Evolutionary conservation across 352 stramenopile genomes (phyloP), one percentile per base, ranked within the genome.

Genomic region (Phytophthora constricta): DNA sequence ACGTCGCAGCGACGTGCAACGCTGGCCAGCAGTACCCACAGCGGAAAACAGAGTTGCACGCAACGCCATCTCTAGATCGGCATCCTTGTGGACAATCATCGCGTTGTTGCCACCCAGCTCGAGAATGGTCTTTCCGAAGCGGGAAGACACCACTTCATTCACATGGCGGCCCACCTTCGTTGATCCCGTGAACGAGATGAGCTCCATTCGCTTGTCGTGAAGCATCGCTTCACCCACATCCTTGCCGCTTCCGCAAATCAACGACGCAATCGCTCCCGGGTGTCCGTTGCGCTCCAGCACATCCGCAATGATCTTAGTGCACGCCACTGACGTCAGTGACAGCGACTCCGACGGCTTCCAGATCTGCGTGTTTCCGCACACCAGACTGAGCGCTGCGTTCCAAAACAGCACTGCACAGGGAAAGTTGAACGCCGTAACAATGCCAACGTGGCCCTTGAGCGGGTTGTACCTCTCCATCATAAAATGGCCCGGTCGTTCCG

Each of bases 371-470:
- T 98, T 98, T 46, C 93, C 92, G 64, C 83, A 95, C 47, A 98
- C 89, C 2, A 97, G 65, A 74, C 87, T 96, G 31, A 98, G 54
- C 5, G 93, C 89, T 4, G 89, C 76, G 74, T 98, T 98, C 93
- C 93, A 98, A 74, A 94, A 94, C 27, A 94, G 68, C 68, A 94
- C 86, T 22, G 92, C 92, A 56, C 88, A 93, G 14, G 93, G 93
- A 63, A 98, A 98, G 85, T 98, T 98, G 76, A 98, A 98, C 19
- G 93, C 93, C 53, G 91, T 97, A 74, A 98, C 88, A 71, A 98
- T 97, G 55, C 91, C 93, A 25, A 98, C 88, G 61, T 96, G 89
- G 62, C 93, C 93, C 76, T 97, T 93, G 28, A 98, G 76, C 31
- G 93, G 93, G 72, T 98, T 97, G 78, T 96, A 98, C 13, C 84